Evolutionary conservation across 495 filamentous ascomycete species (phyloP).

Genomic region (Tuber brumale): DNA sequence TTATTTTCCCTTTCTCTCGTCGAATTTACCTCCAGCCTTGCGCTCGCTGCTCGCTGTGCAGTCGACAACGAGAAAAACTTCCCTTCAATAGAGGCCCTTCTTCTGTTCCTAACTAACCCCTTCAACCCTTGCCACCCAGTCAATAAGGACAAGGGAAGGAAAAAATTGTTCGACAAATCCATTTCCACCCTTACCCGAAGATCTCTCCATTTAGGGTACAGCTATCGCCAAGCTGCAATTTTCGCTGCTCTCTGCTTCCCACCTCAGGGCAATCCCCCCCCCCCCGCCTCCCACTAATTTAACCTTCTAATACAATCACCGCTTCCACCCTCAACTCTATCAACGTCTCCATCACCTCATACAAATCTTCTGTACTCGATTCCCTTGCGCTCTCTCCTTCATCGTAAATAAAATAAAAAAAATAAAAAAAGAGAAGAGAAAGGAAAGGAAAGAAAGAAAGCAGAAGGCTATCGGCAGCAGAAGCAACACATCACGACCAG

Average conservation of each 20-base stretch:
- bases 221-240: conserved; percentile 29
- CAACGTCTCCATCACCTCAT: background rate
- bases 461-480: background rate
- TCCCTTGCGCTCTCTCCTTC: conserved; percentile 7
- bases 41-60: background rate
- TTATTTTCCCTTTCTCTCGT: background rate
- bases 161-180: conserved; percentile 9
- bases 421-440: conserved; percentile 7
- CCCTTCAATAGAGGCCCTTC: background rate
- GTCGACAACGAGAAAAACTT: background rate
- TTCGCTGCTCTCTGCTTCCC: conserved; percentile 20
- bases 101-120: background rate
- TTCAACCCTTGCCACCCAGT: background rate
- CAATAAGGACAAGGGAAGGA: background rate
- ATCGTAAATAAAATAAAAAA: conserved; percentile 11
- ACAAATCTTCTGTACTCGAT: conserved; percentile 2
- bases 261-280: conserved; percentile 19
- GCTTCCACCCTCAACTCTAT: conserved; percentile 7
- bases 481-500: background rate
- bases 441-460: conserved; percentile 14
- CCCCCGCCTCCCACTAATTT: conserved; percentile 24
- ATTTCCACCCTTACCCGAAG: background rate
- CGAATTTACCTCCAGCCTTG: background rate
- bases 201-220: conserved; percentile 1
- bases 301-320: conserved; percentile 20